phyloP scores from a whole-genome alignment of 2,329 filamentous ascomycete genomes.

The Botrytis galanthina region DNA sequence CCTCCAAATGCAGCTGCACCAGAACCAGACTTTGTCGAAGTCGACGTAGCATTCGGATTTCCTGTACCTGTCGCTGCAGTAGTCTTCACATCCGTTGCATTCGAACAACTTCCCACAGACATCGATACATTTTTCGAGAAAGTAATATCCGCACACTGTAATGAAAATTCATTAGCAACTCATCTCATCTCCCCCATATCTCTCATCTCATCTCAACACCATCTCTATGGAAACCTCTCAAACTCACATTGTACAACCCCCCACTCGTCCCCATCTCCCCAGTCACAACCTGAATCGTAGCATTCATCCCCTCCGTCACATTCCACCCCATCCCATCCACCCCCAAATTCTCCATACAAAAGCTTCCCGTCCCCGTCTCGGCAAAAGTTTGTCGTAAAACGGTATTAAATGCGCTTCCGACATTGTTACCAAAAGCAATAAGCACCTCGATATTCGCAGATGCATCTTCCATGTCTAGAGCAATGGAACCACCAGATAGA shows the following conservation, averaged over 20 bases:
- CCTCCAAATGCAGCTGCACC: not conserved
- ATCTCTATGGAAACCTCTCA: not conserved
- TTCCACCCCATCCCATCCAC: slow-evolving; percentile 43
- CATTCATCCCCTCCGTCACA: slow-evolving; percentile 59
- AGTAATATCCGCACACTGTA: slow-evolving; percentile 66
- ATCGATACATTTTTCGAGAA: slow-evolving; percentile 54
- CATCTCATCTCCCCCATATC: no score
- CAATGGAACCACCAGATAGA: slow-evolving; percentile 49
- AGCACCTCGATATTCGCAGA: slow-evolving; percentile 31
- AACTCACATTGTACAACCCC: slow-evolving; percentile 61
- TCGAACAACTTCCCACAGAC: slow-evolving; percentile 55
- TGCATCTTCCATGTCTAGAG: slow-evolving; percentile 52
- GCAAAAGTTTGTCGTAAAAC: slow-evolving; percentile 29
- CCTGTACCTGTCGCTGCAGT: slow-evolving; percentile 24
- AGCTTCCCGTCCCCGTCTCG: slow-evolving; percentile 47
- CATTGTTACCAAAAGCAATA: slow-evolving; percentile 30
- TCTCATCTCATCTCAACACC: not conserved
- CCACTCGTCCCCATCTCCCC: slow-evolving; percentile 54
- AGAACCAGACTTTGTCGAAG: not conserved
- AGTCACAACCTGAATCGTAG: slow-evolving; percentile 69
- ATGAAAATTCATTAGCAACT: not conserved
- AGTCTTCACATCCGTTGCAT: slow-evolving; percentile 51
- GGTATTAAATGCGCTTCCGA: slow-evolving; percentile 32
- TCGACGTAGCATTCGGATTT: slow-evolving; percentile 22
- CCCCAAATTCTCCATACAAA: slow-evolving; percentile 62